These are phyloP conservation scores for Trypanosoma cruzi DNA, from an alignment of 208 protist genomes.

Conservation along the genomic window DNA sequence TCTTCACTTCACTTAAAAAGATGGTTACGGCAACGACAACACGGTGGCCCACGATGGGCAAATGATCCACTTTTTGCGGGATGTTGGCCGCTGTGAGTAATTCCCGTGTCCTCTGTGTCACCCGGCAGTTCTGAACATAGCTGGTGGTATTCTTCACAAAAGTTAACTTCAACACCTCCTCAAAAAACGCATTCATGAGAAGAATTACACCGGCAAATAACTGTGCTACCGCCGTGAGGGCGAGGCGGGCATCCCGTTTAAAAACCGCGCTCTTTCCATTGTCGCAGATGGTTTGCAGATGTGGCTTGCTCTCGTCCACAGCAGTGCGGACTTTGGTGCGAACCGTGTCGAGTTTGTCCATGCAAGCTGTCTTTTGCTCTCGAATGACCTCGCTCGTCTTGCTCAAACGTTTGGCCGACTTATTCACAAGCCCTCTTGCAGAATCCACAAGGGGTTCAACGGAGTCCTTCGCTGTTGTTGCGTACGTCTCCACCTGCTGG, in stretches of 20 bases:
- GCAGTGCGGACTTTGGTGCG: neutral
- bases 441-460: conserved; percentile 27
- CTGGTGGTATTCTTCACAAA: conserved; percentile 12
- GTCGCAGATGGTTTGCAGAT: neutral
- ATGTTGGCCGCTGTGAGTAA: neutral
- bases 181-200: conserved; percentile 26
- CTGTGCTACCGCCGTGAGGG: conserved; percentile 38
- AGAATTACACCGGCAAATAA: conserved; percentile 40
- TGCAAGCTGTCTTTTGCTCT: conserved; percentile 1
- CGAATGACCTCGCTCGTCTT: conserved; percentile 13
- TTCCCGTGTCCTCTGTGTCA: neutral
- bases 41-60: conserved; percentile 42
- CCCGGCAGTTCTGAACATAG: conserved; percentile 6
- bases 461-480: conserved; percentile 2
- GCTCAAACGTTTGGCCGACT: conserved; percentile 1
- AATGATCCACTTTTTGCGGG: conserved; percentile 5
- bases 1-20: conserved; percentile 34
- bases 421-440: conserved; percentile 9
- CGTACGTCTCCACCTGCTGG: conserved; percentile 4
- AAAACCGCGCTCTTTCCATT: conserved; percentile 4
- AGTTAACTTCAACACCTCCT: conserved; percentile 17
- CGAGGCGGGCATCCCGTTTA: conserved; percentile 4
- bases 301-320: conserved; percentile 13
- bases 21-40: conserved; percentile 28
- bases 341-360: conserved; percentile 13